Conservation (phyloP, 2,329 filamentous ascomycete genomes). For the Diaporthe sp. region DNA sequence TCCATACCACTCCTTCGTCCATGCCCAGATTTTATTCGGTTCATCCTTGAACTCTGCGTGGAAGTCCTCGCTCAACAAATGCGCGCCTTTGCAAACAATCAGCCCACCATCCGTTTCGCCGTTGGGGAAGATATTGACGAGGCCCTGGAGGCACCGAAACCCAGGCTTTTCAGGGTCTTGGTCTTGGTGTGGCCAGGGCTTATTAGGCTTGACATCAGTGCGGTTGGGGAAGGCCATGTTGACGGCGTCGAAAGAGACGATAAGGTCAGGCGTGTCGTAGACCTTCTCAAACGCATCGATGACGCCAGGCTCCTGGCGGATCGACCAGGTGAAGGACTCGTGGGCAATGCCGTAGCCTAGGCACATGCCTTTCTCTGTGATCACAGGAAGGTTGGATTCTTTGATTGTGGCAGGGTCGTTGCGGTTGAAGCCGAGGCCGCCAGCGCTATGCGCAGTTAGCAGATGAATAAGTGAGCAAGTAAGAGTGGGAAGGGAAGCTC, state of each 20-base stretch:
- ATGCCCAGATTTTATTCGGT: conserved; percentile 48
- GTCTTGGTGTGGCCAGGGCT: conserved; percentile 62
- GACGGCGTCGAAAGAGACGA: conserved; percentile 64
- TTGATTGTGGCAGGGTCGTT: conserved; percentile 39
- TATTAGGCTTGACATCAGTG: conserved; percentile 51
- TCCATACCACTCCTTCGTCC: conserved; percentile 51
- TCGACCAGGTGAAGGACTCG: conserved; percentile 62
- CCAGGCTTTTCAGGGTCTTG: conserved; percentile 59
- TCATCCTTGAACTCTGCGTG: conserved; percentile 49
- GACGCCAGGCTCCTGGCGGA: conserved; percentile 61
- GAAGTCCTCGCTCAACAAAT: conserved; percentile 52
- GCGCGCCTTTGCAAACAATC: conserved; percentile 53
- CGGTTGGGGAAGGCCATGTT: conserved; percentile 57
- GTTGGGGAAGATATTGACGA: conserved; percentile 59
- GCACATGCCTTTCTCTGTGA: conserved; percentile 64
- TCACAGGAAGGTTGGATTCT: conserved; percentile 43
- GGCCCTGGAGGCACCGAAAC: conserved; percentile 62
- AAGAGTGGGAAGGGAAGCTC: conserved; percentile 45
- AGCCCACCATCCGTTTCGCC: conserved; percentile 61
- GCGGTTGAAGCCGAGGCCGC: conserved; percentile 39
- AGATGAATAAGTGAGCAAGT: background rate
- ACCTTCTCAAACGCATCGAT: conserved; percentile 60
- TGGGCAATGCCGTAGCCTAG: conserved; percentile 61
- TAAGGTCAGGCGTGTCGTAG: conserved; percentile 59
- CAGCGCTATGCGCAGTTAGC: background rate